Evolutionary conservation across 2,329 filamentous ascomycete genomes (phyloP).

Genomic region (Venturiaceae sp.): DNA sequence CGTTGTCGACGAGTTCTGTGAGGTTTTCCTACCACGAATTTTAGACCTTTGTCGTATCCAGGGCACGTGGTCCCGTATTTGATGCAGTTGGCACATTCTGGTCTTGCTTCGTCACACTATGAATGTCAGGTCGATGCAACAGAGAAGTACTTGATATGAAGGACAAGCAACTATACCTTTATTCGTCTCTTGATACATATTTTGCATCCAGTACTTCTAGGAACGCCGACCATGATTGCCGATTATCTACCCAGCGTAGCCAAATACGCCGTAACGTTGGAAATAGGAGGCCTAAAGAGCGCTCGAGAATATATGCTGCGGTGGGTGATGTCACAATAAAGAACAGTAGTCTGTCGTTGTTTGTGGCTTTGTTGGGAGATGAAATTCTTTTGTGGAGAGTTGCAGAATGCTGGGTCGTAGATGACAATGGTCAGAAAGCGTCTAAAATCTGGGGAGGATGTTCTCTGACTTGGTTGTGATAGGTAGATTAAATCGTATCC

Average conservation of each 20-base stretch:
- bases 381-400: neutral
- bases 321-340: neutral
- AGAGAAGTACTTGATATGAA: too few relatives aligned
- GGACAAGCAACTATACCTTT: neutral
- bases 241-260: neutral
- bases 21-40: slow-evolving; percentile 3
- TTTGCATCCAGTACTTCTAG: slow-evolving; percentile 5
- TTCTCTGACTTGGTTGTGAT: neutral
- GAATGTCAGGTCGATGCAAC: neutral
- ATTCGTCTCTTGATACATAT: slow-evolving; percentile 4
- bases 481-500: neutral
- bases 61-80: slow-evolving; percentile 4
- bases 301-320: neutral
- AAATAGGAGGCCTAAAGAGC: neutral
- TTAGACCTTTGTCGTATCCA: slow-evolving; percentile 1
- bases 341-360: neutral
- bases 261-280: neutral
- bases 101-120: slow-evolving; percentile 2
- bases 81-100: slow-evolving; percentile 1
- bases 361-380: neutral
- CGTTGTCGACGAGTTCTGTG: slow-evolving; percentile 5
- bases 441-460: neutral
- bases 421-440: neutral
- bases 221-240: slow-evolving; percentile 3
- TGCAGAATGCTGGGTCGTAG: neutral